Evolutionary conservation across 495 filamentous ascomycete genomes (phyloP).

Genomic region (Hypomontagnella monticulosa): DNA sequence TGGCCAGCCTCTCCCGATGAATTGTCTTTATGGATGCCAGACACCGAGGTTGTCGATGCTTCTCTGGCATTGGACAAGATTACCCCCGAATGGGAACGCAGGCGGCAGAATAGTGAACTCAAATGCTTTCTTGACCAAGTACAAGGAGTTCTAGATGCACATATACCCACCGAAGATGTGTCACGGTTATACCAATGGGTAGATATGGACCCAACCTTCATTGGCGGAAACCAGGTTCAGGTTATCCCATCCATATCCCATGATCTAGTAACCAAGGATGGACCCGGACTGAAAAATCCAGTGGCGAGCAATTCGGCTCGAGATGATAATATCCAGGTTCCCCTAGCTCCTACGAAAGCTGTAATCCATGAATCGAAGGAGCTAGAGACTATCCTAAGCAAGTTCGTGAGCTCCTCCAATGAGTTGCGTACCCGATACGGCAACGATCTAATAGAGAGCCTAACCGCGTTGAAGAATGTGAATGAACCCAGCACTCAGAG

Average conservation of each 20-base stretch:
- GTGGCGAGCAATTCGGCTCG: background rate
- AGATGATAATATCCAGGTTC: background rate
- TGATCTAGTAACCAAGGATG: constrained; percentile 18
- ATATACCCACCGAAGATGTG: background rate
- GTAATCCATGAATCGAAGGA: constrained; percentile 31
- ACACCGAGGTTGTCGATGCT: constrained; percentile 44
- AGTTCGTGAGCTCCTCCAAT: constrained; percentile 44
- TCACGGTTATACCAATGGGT: background rate
- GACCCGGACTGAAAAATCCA: background rate
- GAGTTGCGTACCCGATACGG: constrained; percentile 50
- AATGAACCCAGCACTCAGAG: constrained; percentile 11
- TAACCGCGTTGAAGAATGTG: constrained; percentile 41
- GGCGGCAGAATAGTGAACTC: constrained; percentile 58
- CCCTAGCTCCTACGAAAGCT: background rate
- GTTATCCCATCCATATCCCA: constrained; percentile 7
- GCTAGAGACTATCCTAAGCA: constrained; percentile 48
- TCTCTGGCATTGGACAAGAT: constrained; percentile 51
- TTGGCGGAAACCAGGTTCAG: constrained; percentile 5
- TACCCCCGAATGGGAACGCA: constrained; percentile 58
- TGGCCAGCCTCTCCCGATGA: constrained; percentile 49
- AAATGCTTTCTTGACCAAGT: constrained; percentile 52
- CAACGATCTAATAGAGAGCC: constrained; percentile 52
- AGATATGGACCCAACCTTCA: background rate
- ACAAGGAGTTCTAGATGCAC: constrained; percentile 49
- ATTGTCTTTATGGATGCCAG: constrained; percentile 17